Evolutionary conservation across 495 filamentous ascomycete species (phyloP), one percentile per base, ranked within the genome.

Genomic region (Lentithecium fluviatile): DNA sequence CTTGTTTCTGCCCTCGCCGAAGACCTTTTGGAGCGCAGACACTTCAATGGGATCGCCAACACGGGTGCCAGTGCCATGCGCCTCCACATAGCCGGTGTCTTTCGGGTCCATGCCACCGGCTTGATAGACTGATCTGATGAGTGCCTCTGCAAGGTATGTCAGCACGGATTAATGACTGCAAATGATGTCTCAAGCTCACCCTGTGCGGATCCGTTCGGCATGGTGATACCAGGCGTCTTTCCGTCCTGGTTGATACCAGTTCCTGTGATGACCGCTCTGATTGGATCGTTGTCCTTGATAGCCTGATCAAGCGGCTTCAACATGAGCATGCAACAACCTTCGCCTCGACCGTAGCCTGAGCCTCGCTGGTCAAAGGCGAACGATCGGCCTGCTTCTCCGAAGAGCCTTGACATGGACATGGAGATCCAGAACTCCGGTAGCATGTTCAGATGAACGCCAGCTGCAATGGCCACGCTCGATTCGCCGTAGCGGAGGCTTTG

Each of bases 191-290:
- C 10, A 23, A 26, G 4, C 36, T 32, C 11, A 47, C 20, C 58
- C 46, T 67, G 64, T 6, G 58, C 38, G 4, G 13, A n/a, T 4
- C 25, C 34, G 24, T 52, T 63, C 20, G 64, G 64, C 32, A 49
- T 40, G 2, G 64, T 67, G 25, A 67, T 67, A 19, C 52, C 52
- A 5, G 38, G 45, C 12, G 58, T 60, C 4, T 46, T 24, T 15
- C 64, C 59, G 36, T 63, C 54, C 38, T 53, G 50, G 56, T 78
- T 78, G 26, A 58, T 25, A 6, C 63, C 75, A 0, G 71, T 69
- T 11, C 69, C 69, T 32, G 71, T 67, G 26, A 82, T 76, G 2
- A 79, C 68, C 0, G 76, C 77, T 0, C 77, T 73, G 25, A 83
- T 76, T 0, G 70, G 65, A 69, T 83, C 76, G 15, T 73, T 74